These are phyloP conservation scores for Persicaria maculosa DNA, from an alignment of 148 eudicot genomes.

Conservation along the genomic window DNA sequence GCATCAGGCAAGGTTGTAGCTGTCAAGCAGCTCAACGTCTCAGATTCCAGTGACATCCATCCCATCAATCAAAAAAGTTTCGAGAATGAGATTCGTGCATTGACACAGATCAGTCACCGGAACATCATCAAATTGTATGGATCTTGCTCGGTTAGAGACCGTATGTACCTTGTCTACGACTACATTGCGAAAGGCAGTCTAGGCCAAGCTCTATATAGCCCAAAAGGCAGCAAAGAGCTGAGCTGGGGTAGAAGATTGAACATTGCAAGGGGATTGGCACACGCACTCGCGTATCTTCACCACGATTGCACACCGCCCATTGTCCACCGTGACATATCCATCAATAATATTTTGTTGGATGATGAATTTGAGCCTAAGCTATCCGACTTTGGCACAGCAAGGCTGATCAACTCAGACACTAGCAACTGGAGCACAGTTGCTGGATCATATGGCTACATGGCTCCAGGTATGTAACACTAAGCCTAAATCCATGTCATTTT, in stretches of 20 bases:
- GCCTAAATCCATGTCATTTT: background rate
- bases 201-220: slow-evolving; percentile 39
- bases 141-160: slow-evolving; percentile 40
- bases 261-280: slow-evolving; percentile 61
- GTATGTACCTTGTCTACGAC: slow-evolving; percentile 70
- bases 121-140: slow-evolving; percentile 73
- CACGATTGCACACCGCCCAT: slow-evolving; percentile 75
- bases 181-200: slow-evolving; percentile 68
- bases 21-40: slow-evolving; percentile 58
- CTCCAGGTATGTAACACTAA: slow-evolving; percentile 49
- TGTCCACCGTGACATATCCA: slow-evolving; percentile 68
- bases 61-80: slow-evolving; percentile 39
- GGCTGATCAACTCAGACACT: slow-evolving; percentile 40
- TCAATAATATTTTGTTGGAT: slow-evolving; percentile 65
- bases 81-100: slow-evolving; percentile 63
- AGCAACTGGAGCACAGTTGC: slow-evolving; percentile 72
- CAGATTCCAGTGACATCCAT: slow-evolving; percentile 43
- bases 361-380: slow-evolving; percentile 58
- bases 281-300: slow-evolving; percentile 75
- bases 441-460: slow-evolving; percentile 96
- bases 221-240: slow-evolving; percentile 32
- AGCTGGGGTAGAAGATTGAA: slow-evolving; percentile 57
- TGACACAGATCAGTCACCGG: slow-evolving; percentile 70
- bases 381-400: slow-evolving; percentile 86
- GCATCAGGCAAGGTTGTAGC: slow-evolving; percentile 50